Evolutionary conservation across 2,329 filamentous ascomycete species (phyloP).

Genomic region (Dothiorella sarmentorum): DNA sequence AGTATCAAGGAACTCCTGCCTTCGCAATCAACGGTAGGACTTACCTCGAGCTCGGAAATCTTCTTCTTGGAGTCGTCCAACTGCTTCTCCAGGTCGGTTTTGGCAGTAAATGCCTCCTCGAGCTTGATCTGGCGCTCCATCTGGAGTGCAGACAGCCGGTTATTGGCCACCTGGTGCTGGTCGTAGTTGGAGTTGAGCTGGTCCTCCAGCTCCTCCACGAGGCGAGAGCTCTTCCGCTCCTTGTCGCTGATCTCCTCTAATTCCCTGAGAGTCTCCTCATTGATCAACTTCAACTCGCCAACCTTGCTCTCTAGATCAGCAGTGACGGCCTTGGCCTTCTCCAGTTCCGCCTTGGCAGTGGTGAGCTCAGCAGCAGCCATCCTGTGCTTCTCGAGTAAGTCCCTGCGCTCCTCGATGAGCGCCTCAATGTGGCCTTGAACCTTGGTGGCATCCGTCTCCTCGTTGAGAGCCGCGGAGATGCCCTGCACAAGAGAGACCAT

Average conservation of each 20-base stretch:
- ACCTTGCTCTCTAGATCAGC: conserved; percentile 42
- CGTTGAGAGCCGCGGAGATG: conserved; percentile 62
- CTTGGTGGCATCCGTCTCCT: conserved; percentile 50
- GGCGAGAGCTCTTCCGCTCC: conserved; percentile 86
- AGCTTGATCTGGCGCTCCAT: conserved; percentile 44
- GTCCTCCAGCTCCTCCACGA: conserved; percentile 95
- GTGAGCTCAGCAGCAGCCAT: conserved; percentile 44
- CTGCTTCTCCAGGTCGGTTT: conserved; percentile 52
- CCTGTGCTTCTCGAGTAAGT: conserved; percentile 41
- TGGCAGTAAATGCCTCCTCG: conserved; percentile 39
- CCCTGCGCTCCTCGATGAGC: conserved; percentile 45
- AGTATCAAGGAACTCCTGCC: conserved; percentile 24
- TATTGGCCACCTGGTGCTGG: conserved; percentile 79
- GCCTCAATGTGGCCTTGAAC: conserved; percentile 43
- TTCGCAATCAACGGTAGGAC: conserved; percentile 23
- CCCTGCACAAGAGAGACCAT: conserved; percentile 58
- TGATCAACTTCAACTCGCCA: conserved; percentile 45
- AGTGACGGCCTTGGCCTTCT: conserved; percentile 38
- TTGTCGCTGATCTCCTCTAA: conserved; percentile 56
- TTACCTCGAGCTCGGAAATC: conserved; percentile 74
- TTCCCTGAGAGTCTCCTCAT: conserved; percentile 56
- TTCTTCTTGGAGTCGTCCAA: conserved; percentile 76
- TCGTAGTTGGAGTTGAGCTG: conserved; percentile 95
- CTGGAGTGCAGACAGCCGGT: conserved; percentile 71
- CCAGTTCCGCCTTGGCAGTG: conserved; percentile 41